Evolutionary conservation across 2,329 filamentous ascomycete species (phyloP).

Genomic region (Trichoderma asperellum): DNA sequence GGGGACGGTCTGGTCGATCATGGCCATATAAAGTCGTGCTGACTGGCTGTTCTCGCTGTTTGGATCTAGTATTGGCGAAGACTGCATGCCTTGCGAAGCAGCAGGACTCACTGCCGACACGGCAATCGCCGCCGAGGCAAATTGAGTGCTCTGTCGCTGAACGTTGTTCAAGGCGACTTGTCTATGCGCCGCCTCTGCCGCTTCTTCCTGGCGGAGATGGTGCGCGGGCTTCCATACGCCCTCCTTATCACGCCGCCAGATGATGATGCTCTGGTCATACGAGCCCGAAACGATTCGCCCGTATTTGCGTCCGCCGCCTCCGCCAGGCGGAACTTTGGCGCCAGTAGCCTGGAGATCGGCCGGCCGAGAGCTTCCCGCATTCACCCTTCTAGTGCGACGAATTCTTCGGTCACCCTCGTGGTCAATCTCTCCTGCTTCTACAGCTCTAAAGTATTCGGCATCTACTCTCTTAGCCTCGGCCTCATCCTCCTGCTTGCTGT

Average conservation of each 20-base stretch:
- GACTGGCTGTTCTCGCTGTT: constrained; percentile 38
- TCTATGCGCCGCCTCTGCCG: constrained; percentile 55
- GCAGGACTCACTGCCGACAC: not conserved
- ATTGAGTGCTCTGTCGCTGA: constrained; percentile 23
- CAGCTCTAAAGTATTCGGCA: constrained; percentile 67
- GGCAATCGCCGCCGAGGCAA: constrained; percentile 23
- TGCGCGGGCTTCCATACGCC: constrained; percentile 83
- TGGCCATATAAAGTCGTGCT: constrained; percentile 49
- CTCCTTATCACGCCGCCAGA: constrained; percentile 86
- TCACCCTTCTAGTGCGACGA: constrained; percentile 52
- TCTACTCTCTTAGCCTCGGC: constrained; percentile 75
- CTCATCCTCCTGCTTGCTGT: constrained; percentile 74
- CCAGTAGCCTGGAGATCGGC: constrained; percentile 79
- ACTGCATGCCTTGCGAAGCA: constrained; percentile 12
- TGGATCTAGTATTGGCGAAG: constrained; percentile 20
- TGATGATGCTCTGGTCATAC: constrained; percentile 93
- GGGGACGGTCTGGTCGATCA: constrained; percentile 59
- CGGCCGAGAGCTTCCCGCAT: constrained; percentile 74
- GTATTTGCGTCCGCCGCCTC: constrained; percentile 86
- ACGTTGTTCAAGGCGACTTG: constrained; percentile 28
- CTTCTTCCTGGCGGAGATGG: constrained; percentile 74
- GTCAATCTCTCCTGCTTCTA: constrained; percentile 55
- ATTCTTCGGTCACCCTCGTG: constrained; percentile 41
- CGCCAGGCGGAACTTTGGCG: constrained; percentile 86
- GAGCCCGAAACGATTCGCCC: constrained; percentile 96